Evolutionary conservation across 805 yeast species (phyloP), one percentile per base, ranked within the genome.

Genomic region (Zygoascus ofunaensis): DNA sequence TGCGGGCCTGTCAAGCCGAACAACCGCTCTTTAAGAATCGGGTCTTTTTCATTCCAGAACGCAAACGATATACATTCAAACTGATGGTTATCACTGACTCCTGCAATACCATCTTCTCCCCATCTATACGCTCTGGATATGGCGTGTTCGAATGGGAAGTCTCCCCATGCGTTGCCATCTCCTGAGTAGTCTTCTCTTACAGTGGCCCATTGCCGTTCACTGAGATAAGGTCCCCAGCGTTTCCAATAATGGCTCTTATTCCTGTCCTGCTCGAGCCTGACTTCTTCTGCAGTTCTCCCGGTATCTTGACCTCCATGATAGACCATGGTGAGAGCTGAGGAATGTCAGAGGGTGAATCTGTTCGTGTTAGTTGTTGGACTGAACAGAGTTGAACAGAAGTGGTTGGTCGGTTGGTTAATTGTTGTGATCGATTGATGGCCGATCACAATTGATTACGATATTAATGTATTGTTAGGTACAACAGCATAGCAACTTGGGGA

Each of bases 51-150:
- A 66, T 87, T 87, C 97, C 97, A 87, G 49, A 89, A 69, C 2
- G 89, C 95, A 69, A 87, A 70, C n/a, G 83, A 74, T 53, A 85
- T 62, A 60, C 90, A 81, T 26, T 85, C 67, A 52, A 76, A 63
- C 58, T 85, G 95, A 57, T 82, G 87, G 49, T 83, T 77, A 60
- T 87, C 97, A 49, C 84, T 76, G 18, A 85, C 81, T 41, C 97
- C 97, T 8, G 90, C 94, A 53, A 87, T 67, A 2, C 97, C 97
- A 60, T 87, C 96, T 62, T 89, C 97, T 35, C 95, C 95, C 97
- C 97, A 87, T 37, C 97, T 71, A 61, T 83, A 87, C 12, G 85
- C 77, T 52, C 97, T 69, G 19, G 87, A 76, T 48, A 78, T 71
- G 1, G 94, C 82, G 49, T 85, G 87, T 48, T 85, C 94, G 60